These are phyloP conservation scores for Gnomoniopsis smithogilvyi DNA, from an alignment of 2,329 filamentous ascomycete species.

Conservation along the genomic window DNA sequence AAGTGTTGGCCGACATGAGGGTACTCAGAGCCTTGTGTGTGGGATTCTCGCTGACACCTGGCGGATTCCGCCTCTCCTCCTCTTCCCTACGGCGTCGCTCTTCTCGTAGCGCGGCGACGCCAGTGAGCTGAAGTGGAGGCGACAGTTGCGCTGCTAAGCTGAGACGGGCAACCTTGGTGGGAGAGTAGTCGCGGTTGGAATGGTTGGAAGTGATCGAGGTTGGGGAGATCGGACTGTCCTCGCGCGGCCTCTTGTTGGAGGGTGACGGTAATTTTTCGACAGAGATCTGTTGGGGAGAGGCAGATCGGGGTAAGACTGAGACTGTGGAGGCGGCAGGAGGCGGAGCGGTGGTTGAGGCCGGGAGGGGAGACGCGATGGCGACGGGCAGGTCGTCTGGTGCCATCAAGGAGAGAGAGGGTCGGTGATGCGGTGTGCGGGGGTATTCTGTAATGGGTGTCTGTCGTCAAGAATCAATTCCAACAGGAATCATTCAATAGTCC, in stretches of 20 bases:
- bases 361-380: conserved; percentile 48
- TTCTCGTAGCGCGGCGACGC: conserved; percentile 52
- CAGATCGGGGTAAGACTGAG: conserved; percentile 31
- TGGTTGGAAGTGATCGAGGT: conserved; percentile 25
- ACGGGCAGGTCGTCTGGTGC: conserved; percentile 51
- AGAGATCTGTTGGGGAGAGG: conserved; percentile 38
- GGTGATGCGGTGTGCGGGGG: not conserved
- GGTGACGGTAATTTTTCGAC: conserved; percentile 34
- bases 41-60: conserved; percentile 50
- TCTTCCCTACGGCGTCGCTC: conserved; percentile 47
- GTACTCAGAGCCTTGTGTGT: conserved; percentile 51
- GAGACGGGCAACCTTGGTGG: conserved; percentile 52
- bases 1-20: conserved; percentile 50
- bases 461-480: not conserved
- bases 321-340: conserved; percentile 20
- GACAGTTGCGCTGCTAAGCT: conserved; percentile 37
- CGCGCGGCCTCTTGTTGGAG: conserved; percentile 46
- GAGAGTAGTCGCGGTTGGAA: conserved; percentile 41
- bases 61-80: conserved; percentile 37
- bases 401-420: conserved; percentile 35
- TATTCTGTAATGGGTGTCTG: not conserved
- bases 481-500: not conserved
- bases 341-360: conserved; percentile 28
- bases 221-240: conserved; percentile 37
- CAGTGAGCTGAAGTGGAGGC: conserved; percentile 45